Evolutionary conservation across 1,284 basidiomycete genomes (phyloP).

Genomic region (Rugosomyces carneus): DNA sequence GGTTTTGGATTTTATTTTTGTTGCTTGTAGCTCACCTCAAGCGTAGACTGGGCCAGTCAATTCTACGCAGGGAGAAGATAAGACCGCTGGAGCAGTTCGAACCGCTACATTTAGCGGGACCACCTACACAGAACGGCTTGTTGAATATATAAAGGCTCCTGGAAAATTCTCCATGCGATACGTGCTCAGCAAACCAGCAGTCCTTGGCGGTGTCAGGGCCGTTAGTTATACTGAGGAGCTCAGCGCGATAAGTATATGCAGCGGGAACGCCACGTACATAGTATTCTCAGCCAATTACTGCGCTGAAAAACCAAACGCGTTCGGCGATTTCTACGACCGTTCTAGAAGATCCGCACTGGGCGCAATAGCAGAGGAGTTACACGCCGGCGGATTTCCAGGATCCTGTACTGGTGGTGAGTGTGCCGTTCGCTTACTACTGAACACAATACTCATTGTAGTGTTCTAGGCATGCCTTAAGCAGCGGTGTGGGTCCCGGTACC

Average conservation of each 20-base stretch:
- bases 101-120: neutral
- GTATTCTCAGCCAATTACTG: constrained; percentile 4
- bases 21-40: neutral
- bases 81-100: constrained; percentile 5
- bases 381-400: constrained; percentile 5
- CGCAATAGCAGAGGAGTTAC: constrained; percentile 1
- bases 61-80: constrained; percentile 7
- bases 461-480: too few relatives aligned
- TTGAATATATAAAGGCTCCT: neutral
- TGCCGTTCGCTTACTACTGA: too few relatives aligned
- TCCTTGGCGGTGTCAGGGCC: neutral
- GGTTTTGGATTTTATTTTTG: neutral
- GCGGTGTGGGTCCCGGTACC: too few relatives aligned
- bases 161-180: neutral
- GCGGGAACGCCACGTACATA: constrained; percentile 4
- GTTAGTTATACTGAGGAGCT: constrained; percentile 6
- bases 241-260: constrained; percentile 7
- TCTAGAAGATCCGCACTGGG: neutral
- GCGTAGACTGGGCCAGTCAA: constrained; percentile 1
- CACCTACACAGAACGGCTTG: constrained; percentile 4
- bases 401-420: neutral
- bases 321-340: constrained; percentile 1
- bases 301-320: neutral
- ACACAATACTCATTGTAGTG: too few relatives aligned
- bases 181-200: neutral